Conservation (phyloP, 176 grass and related monocot species). For the Miscanthus lutarioriparius region DNA sequence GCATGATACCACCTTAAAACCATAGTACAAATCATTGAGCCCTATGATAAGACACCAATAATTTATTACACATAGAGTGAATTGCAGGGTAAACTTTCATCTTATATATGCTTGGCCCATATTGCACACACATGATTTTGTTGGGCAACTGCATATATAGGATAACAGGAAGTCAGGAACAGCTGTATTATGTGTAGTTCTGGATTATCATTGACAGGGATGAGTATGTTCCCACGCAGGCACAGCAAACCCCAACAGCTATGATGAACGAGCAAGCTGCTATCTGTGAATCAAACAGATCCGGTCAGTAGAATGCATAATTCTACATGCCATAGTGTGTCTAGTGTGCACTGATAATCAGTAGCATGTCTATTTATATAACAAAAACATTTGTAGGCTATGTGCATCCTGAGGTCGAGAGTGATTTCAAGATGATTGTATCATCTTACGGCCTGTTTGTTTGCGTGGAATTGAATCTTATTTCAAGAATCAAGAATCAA, state of each 20-base stretch:
- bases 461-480: too few species aligned
- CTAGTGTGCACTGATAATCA: background rate
- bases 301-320: background rate
- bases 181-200: constrained; percentile 37
- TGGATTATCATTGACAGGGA: constrained; percentile 57
- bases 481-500: too few species aligned
- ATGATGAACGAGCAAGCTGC: constrained; percentile 51
- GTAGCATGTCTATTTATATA: background rate
- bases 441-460: too few species aligned
- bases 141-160: background rate
- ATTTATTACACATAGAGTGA: background rate
- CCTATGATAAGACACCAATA: background rate
- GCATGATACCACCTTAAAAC: background rate
- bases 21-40: background rate
- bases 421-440: too few species aligned
- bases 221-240: constrained; percentile 53
- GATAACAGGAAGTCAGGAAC: background rate
- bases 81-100: background rate
- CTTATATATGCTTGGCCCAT: background rate
- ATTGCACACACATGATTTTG: background rate
- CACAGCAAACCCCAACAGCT: constrained; percentile 44
- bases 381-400: background rate
- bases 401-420: too few species aligned
- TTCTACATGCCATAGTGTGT: background rate
- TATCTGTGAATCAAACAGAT: constrained; percentile 29